phyloP scores from a whole-genome alignment of 306 rosid species.

The Fragaria vesca region DNA sequence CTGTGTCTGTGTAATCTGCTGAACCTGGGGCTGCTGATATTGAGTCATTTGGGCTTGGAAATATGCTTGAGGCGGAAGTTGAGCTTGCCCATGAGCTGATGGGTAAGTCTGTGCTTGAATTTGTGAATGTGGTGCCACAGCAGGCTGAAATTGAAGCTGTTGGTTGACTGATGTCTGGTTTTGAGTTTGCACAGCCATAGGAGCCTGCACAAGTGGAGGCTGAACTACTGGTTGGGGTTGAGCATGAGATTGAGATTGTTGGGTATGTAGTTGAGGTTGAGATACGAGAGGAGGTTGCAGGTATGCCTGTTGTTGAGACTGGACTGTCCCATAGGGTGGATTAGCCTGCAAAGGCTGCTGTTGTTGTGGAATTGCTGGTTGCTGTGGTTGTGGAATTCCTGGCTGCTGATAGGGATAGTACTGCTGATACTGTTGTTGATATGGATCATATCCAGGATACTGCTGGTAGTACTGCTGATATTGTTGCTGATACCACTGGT shows the following conservation, averaged over 20 bases:
- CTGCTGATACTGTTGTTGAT: constrained; percentile 87
- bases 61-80: constrained; percentile 31
- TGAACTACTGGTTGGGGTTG: constrained; percentile 45
- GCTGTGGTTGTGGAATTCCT: constrained; percentile 23
- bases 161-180: constrained; percentile 60
- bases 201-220: constrained; percentile 31
- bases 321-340: constrained; percentile 34
- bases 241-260: constrained; percentile 39
- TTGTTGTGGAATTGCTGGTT: constrained; percentile 51
- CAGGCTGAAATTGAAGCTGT: constrained; percentile 56
- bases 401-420: constrained; percentile 61
- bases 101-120: constrained; percentile 47
- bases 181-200: constrained; percentile 50
- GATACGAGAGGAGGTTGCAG: constrained; percentile 29
- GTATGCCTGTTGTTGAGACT: constrained; percentile 32
- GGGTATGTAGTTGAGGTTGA: constrained; percentile 44
- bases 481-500: constrained; percentile 92
- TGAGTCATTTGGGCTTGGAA: constrained; percentile 51
- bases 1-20: constrained; percentile 36
- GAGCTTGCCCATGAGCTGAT: constrained; percentile 51
- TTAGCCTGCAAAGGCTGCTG: constrained; percentile 55
- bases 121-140: constrained; percentile 55
- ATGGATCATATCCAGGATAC: constrained; percentile 85
- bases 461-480: constrained; percentile 93
- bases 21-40: constrained; percentile 75